Percentiles rank a stretch among this genome's conserved stretches.
Evolutionary conservation across 108 stramenopile genomes (phyloP).

Genomic region (Epithemia pelagica): DNA sequence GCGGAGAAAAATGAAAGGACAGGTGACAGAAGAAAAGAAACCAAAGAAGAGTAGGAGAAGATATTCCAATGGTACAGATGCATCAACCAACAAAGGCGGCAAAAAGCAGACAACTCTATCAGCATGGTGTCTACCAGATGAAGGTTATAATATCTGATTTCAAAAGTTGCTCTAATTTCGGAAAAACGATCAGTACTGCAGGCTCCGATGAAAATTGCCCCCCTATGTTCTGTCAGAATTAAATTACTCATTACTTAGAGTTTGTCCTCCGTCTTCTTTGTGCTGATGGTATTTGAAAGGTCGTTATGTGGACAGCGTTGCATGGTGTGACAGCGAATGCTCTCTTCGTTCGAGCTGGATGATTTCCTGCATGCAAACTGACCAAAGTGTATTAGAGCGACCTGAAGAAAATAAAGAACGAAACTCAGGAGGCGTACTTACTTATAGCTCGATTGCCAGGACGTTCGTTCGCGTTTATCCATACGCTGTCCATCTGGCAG

Average conservation of each 20-base stretch:
- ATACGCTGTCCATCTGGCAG: neutral
- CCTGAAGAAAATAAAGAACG: neutral
- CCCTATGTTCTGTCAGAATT: too few relatives aligned
- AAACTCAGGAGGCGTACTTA: neutral
- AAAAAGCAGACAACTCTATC: slow-evolving; percentile 6
- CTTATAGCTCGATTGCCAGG: neutral
- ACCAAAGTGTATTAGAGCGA: neutral
- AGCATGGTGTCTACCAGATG: neutral
- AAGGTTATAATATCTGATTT: neutral
- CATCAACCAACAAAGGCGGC: too few relatives aligned
- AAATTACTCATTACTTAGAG: too few relatives aligned
- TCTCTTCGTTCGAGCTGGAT: neutral
- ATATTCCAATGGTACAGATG: too few relatives aligned
- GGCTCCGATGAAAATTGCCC: too few relatives aligned
- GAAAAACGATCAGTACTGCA: too few relatives aligned
- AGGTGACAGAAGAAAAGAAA: neutral
- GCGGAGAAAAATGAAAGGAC: neutral
- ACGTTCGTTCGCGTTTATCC: neutral
- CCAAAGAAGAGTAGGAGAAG: neutral
- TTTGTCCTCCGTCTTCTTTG: neutral
- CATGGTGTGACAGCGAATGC: neutral
- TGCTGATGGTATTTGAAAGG: neutral
- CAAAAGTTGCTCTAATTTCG: too few relatives aligned
- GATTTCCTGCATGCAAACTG: neutral
- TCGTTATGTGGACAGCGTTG: slow-evolving; percentile 6